Percentiles rank a stretch among this genome's conserved stretches.
Evolutionary conservation across 2,329 filamentous ascomycete genomes (phyloP).

Genomic region (Diplodia intermedia): DNA sequence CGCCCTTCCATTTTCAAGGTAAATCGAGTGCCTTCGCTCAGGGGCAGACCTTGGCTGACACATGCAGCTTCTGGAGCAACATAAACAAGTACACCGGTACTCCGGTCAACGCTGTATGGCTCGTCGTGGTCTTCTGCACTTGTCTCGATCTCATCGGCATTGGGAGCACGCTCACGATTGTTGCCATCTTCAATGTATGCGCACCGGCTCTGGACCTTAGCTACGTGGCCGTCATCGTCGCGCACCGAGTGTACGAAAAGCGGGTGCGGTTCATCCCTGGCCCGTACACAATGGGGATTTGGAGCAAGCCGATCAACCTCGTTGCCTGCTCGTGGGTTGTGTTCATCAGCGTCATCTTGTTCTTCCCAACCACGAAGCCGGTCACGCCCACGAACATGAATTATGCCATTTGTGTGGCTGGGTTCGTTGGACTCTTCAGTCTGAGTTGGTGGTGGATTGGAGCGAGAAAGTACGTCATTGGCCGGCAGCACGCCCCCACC

Average conservation of each 20-base stretch:
- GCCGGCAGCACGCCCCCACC: conserved; percentile 31
- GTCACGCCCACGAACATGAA: conserved; percentile 57
- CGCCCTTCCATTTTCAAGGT: conserved; percentile 65
- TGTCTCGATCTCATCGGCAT: conserved; percentile 61
- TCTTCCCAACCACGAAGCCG: conserved; percentile 55
- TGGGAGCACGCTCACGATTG: conserved; percentile 59
- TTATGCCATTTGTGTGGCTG: conserved; percentile 56
- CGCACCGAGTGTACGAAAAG: conserved; percentile 61
- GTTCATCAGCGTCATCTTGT: conserved; percentile 68
- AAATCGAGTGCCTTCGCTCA: background rate
- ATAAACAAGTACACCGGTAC: conserved; percentile 63
- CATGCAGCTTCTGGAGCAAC: conserved; percentile 57
- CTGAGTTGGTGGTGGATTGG: conserved; percentile 54
- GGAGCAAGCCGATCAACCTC: conserved; percentile 62
- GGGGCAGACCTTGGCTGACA: conserved; percentile 6
- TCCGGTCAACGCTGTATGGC: conserved; percentile 69
- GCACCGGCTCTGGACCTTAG: conserved; percentile 58
- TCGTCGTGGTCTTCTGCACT: conserved; percentile 65
- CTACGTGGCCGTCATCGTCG: conserved; percentile 67
- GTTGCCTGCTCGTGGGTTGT: conserved; percentile 66
- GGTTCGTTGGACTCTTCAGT: conserved; percentile 58
- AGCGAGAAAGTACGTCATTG: conserved; percentile 46
- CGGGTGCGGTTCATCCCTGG: conserved; percentile 63
- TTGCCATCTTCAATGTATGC: conserved; percentile 57
- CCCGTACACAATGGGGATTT: conserved; percentile 64